Evolutionary conservation across 2,329 filamentous ascomycete species (phyloP), one percentile per base, ranked within the genome.

Genomic region (Botrytis hyacinthi): DNA sequence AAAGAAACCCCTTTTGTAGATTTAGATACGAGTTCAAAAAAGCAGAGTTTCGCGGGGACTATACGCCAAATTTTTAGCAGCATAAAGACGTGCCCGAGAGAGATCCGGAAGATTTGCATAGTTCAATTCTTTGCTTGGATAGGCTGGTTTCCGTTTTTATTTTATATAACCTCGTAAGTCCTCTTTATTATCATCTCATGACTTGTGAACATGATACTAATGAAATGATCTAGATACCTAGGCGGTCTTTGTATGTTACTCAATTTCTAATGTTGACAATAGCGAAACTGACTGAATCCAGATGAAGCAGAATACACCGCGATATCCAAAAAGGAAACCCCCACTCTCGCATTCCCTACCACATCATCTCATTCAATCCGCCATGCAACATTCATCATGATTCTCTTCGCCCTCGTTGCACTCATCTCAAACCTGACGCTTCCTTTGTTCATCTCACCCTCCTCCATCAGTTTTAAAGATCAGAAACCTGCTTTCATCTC

Each of bases 131-230:
- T 78, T 70, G 76, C 80, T 26, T 81, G 80, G 80, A 74, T 82
- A 42, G 80, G 78, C 4, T 82, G 81, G 81, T 82, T 81, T 74
- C 78, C 78, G 8, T 82, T 82, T 71, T 75, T 82, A 20, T 83
- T 80, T 63, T 82, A 82, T 72, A 79, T 76, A 61, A 79, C 80
- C 16, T 80, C 73, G 62, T 81, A 75, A 71, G 71, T 73, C 26
- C 14, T 14, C 44, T n/a, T n/a, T n/a, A 4, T 44, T 12, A 14
- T 35, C 10, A 22, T 20, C 18, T 32, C 44, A 10, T 60, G 40
- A 35, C 20, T 57, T 32, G 46, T 5, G 18, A 59, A 14, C 1
- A 35, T 12, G 51, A 63, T 61, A 44, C 61, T 73, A 60, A 71
- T 42, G 2, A 42, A n/a, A n/a, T n/a, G n/a, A 32, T 29, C 32